phyloP scores from a whole-genome alignment of 73 alveolate species.

The Blepharisma japonicum region DNA sequence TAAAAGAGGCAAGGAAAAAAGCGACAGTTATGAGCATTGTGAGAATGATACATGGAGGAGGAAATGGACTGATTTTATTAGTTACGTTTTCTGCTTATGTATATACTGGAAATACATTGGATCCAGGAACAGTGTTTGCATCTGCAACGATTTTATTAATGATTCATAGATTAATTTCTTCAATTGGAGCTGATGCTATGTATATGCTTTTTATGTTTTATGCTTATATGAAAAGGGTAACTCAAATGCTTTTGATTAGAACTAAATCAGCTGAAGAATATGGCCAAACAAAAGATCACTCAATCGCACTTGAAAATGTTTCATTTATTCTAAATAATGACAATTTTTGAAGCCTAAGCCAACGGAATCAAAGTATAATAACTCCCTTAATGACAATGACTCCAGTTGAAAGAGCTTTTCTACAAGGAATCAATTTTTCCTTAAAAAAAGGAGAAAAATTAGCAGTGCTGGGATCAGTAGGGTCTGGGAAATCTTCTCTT shows the following conservation, averaged over 20 bases:
- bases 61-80: background rate
- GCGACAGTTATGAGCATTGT: background rate
- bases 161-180: background rate
- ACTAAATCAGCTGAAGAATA: too few species aligned
- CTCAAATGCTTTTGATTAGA: background rate
- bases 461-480: slow-evolving; percentile 72
- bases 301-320: background rate
- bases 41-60: background rate
- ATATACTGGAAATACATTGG: background rate
- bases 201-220: background rate
- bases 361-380: too few species aligned
- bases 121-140: background rate
- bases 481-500: slow-evolving; percentile 73
- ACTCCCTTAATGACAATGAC: too few species aligned
- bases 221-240: background rate
- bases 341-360: too few species aligned
- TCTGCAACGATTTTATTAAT: background rate
- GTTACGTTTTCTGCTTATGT: background rate
- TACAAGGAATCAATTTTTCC: too few species aligned
- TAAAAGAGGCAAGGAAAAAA: too few species aligned
- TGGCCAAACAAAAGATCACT: background rate
- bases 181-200: background rate
- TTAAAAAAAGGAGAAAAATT: slow-evolving; percentile 52
- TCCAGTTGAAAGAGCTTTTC: too few species aligned
- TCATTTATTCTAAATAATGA: too few species aligned